phyloP scores from a whole-genome alignment of 345 rosid genomes.

The Eucalyptus erythrocorys region DNA sequence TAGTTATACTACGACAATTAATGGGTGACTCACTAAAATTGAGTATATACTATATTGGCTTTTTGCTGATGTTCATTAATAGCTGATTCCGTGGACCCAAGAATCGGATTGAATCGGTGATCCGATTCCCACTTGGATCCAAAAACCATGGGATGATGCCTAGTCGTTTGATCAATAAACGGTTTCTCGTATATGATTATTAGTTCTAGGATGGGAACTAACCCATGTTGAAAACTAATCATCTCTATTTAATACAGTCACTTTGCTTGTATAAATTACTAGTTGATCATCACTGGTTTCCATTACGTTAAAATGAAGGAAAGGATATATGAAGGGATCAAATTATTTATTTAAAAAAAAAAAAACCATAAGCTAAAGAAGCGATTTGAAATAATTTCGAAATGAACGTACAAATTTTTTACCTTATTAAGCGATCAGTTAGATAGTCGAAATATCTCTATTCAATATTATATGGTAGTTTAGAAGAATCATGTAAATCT shows the following conservation, averaged over 20 bases:
- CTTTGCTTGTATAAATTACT: neutral
- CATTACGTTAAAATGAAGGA: neutral
- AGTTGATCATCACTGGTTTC: neutral
- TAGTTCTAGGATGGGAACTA: neutral
- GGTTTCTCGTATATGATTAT: rapidly evolving
- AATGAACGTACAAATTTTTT: neutral
- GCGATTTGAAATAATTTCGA: neutral
- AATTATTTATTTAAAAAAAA: neutral
- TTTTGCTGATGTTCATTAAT: neutral
- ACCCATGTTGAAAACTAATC: no score
- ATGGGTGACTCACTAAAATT: neutral
- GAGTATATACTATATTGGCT: neutral
- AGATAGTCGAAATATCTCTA: neutral
- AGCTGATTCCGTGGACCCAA: rapidly evolving
- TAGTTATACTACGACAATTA: neutral
- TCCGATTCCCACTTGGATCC: neutral
- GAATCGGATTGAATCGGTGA: rapidly evolving
- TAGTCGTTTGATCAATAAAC: rapidly evolving
- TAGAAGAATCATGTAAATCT: neutral
- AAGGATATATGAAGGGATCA: neutral
- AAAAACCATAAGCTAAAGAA: neutral
- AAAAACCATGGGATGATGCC: no score
- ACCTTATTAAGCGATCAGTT: neutral
- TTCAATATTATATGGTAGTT: neutral
- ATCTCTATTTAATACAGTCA: no score